phyloP scores from a whole-genome alignment of 2,329 filamentous ascomycete genomes.

The Gaeumannomyces tritici region DNA sequence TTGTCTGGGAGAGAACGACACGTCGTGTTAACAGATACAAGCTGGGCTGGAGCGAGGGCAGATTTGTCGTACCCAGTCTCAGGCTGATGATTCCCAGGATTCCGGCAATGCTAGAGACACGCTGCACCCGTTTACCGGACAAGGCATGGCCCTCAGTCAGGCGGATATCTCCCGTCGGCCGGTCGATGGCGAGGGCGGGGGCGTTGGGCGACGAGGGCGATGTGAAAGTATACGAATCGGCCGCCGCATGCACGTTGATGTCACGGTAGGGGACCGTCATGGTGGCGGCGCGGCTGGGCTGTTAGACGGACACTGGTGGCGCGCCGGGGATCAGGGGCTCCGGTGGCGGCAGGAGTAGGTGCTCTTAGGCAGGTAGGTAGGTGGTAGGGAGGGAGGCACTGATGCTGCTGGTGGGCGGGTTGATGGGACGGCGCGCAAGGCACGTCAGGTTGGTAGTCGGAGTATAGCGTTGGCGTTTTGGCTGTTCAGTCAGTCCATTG shows the following conservation, averaged over 20 bases:
- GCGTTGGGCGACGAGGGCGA: slow-evolving; percentile 89
- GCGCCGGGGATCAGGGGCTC: not conserved
- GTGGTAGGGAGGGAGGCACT: no score
- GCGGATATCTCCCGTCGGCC: slow-evolving; percentile 83
- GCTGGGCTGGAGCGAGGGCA: not conserved
- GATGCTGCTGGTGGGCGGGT: not conserved
- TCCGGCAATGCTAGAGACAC: slow-evolving; percentile 86
- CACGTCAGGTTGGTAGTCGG: not conserved
- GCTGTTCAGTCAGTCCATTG: not conserved
- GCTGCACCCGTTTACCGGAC: slow-evolving; percentile 59
- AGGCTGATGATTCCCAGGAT: slow-evolving; percentile 92
- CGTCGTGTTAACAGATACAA: slow-evolving; percentile 4
- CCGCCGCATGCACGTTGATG: slow-evolving; percentile 90
- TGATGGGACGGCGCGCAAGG: not conserved
- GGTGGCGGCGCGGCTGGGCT: slow-evolving; percentile 7
- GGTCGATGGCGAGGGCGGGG: slow-evolving; percentile 78
- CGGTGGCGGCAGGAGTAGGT: not conserved
- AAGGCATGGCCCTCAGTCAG: slow-evolving; percentile 71
- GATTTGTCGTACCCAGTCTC: slow-evolving; percentile 62
- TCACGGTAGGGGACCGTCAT: slow-evolving; percentile 70
- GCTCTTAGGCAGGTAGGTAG: no score
- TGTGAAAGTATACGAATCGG: slow-evolving; percentile 90
- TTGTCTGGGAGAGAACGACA: slow-evolving; percentile 51
- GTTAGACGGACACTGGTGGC: not conserved
- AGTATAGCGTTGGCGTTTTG: not conserved